Base-by-base conservation (phyloP, 257 asterid species). In the Nyctanthes arbortristis region DNA sequence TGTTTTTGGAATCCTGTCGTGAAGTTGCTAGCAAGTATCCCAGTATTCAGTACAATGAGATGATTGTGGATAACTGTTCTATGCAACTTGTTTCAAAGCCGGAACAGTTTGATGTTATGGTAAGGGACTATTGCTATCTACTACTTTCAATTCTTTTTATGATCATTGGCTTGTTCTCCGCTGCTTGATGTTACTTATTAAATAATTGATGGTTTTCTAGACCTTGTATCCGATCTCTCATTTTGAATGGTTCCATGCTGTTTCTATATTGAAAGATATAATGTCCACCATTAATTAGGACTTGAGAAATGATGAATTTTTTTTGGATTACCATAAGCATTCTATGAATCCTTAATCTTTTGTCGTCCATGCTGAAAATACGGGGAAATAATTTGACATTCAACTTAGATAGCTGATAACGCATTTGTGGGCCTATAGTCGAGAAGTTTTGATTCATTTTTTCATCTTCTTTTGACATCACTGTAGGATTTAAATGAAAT, bases 11-110 rank as follows among this genome's bases (percentile, higher is more conserved):
- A 67, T 91, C 97, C 18, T 94, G 99, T 28, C 97, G 99, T 29
- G 99, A 94, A 79, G 72, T 94, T 61, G 99, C 99, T 16, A 89
- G 90, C 84, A 89, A 76, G 79, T 94, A 94, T 78, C 98, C 97
- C 25, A 74, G 95, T 61, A 94, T 94, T 79, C 85, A 89, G 67
- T 94, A 91, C 77, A 83, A 70, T 71, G 97, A 94, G 84, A 89
- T 94, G 84, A 92, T 94, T 10, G 97, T 94, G 79, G 97, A 94
- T 76, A 94, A 94, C 72, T 94, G 99, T 77, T 94, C 97, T 78
- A 94, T 94, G 97, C 99, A 94, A 81, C 99, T 94, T 76, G 99
- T 94, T 67, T 91, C 97, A 65, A 94, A 88, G 84, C 99, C 99
- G n/a, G 96, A 92, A 79, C 98, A 91, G 72, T 94, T 94, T 82